A percentile compares a stretch with the other conserved stretches of the same genome.
phyloP scores from a whole-genome alignment of 163 green algal genomes.

The Scenedesmus sp. region DNA sequence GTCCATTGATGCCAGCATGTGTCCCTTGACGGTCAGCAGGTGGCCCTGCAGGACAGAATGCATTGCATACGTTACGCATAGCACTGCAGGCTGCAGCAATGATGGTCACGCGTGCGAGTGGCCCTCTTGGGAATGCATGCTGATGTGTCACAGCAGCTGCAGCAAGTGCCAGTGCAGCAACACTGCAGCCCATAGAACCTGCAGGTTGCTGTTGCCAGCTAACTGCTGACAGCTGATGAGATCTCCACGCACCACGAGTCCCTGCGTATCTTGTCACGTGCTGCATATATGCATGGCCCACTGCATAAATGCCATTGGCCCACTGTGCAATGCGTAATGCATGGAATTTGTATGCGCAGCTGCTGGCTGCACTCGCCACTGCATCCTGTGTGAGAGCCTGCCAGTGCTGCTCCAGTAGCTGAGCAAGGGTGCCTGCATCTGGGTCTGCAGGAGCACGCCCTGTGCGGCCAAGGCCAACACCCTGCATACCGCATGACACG shows the following conservation, averaged over 20 bases:
- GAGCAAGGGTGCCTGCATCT: background rate
- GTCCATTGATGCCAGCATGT: slow-evolving; percentile 53
- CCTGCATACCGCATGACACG: background rate
- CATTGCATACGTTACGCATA: background rate
- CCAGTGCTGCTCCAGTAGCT: background rate
- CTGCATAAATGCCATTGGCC: no score
- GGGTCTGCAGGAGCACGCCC: background rate
- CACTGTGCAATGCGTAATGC: no score
- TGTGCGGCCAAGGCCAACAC: background rate
- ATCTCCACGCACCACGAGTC: no score
- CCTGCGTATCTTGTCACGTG: no score
- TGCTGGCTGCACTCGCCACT: slow-evolving; percentile 13
- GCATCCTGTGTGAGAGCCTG: slow-evolving; percentile 19
- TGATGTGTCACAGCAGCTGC: background rate
- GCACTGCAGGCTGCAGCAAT: no score
- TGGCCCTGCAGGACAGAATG: slow-evolving; percentile 35
- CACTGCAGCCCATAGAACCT: background rate
- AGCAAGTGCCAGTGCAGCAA: background rate
- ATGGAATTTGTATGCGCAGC: no score
- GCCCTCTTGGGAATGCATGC: no score
- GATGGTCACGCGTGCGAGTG: no score
- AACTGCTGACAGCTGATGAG: background rate
- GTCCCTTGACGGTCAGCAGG: slow-evolving; percentile 63
- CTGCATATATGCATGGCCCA: no score
- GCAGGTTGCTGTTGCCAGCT: background rate